Percentiles rank a stretch among this genome's conserved stretches.
Conservation (phyloP, 2,329 filamentous ascomycete genomes). For the Penicillium hordei region DNA sequence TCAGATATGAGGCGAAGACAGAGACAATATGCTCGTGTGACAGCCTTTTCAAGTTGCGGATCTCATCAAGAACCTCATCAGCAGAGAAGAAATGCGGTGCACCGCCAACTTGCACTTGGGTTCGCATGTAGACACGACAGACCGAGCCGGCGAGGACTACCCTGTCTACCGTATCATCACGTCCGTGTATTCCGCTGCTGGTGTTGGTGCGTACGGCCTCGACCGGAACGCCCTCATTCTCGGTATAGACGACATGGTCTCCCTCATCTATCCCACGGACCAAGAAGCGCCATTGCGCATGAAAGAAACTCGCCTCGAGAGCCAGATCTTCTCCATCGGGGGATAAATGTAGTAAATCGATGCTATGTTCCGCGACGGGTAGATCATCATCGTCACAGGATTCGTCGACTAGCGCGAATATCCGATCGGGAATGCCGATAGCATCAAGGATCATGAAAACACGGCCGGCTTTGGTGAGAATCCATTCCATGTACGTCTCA, state of each 20-base stretch:
- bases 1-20: conserved; percentile 47
- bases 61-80: conserved; percentile 42
- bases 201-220: conserved; percentile 51
- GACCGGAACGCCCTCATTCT: conserved; percentile 60
- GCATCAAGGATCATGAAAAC: conserved; percentile 61
- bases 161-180: conserved; percentile 36
- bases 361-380: conserved; percentile 55
- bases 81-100: conserved; percentile 41
- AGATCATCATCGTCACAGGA: conserved; percentile 63
- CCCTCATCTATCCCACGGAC: conserved; percentile 57
- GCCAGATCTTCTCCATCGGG: conserved; percentile 46
- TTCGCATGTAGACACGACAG: conserved; percentile 39
- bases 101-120: conserved; percentile 39
- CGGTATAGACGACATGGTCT: conserved; percentile 58
- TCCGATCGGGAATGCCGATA: conserved; percentile 62
- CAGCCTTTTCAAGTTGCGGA: conserved; percentile 39
- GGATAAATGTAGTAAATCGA: conserved; percentile 56
- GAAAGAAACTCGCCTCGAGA: conserved; percentile 58
- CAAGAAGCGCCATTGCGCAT: conserved; percentile 59
- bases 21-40: conserved; percentile 48
- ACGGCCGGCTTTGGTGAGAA: conserved; percentile 57
- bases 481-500: conserved; percentile 62
- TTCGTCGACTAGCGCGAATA: conserved; percentile 61
- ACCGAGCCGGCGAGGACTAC: conserved; percentile 41
- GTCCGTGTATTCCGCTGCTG: conserved; percentile 35